phyloP scores from a whole-genome alignment of 129 eudicot genomes.

The Lactuca saligna region DNA sequence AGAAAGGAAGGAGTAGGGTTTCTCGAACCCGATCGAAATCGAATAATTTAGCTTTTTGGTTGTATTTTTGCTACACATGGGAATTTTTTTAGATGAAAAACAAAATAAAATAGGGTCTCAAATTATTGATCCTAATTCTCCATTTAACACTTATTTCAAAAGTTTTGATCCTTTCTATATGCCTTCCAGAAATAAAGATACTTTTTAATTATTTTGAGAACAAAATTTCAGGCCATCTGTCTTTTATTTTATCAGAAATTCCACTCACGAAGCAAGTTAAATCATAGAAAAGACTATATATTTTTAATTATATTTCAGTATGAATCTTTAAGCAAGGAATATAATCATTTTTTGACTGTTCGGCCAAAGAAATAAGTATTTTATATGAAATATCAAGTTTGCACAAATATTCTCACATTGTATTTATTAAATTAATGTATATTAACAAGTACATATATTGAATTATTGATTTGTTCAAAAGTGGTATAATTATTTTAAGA shows the following conservation, averaged over 20 bases:
- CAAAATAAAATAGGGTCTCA: conserved; percentile 19
- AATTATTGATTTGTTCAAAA: too few relatives aligned
- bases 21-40: conserved; percentile 11
- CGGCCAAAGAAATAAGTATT: not conserved
- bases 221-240: conserved; percentile 27
- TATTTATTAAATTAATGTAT: too few relatives aligned
- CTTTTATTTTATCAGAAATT: conserved; percentile 30
- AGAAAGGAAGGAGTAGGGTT: not conserved
- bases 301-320: not conserved
- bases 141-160: conserved; percentile 31
- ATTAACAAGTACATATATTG: too few relatives aligned
- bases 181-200: conserved; percentile 31
- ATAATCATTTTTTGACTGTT: not conserved
- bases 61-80: conserved; percentile 18
- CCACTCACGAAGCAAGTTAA: conserved; percentile 19
- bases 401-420: not conserved
- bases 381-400: not conserved
- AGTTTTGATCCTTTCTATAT: conserved; percentile 40
- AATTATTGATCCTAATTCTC: conserved; percentile 38
- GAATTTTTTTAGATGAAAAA: conserved; percentile 10
- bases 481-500: too few relatives aligned
- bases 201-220: conserved; percentile 23
- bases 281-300: not conserved
- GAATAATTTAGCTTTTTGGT: conserved; percentile 23
- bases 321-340: not conserved